Conservation (phyloP, 495 filamentous ascomycete species). For the Penicillium herquei region DNA sequence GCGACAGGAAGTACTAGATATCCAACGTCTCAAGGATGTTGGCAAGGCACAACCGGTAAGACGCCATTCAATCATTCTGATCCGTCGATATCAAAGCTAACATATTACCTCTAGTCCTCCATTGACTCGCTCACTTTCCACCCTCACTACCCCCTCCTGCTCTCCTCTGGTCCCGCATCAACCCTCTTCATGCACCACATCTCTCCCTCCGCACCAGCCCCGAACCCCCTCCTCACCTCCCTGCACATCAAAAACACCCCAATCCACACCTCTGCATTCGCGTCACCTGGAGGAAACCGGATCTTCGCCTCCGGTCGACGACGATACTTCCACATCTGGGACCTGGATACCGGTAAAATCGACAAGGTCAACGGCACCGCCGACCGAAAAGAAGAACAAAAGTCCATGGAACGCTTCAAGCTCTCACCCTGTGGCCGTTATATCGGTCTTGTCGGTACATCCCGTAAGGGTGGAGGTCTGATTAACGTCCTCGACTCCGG, state of each 20-base stretch:
- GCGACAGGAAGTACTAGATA: conserved; percentile 82
- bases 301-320: conserved; percentile 85
- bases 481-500: conserved; percentile 79
- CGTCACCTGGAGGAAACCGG: conserved; percentile 42
- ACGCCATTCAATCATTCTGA: conserved; percentile 2
- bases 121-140: conserved; percentile 87
- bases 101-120: conserved; percentile 56
- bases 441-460: conserved; percentile 74
- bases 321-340: conserved; percentile 93
- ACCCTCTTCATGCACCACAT: conserved; percentile 88
- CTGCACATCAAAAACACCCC: conserved; percentile 81
- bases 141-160: conserved; percentile 78
- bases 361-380: conserved; percentile 75
- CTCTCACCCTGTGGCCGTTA: conserved; percentile 81
- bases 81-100: conserved; percentile 9
- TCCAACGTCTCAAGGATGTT: conserved; percentile 69
- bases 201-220: conserved; percentile 66
- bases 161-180: conserved; percentile 82
- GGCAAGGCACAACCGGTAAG: conserved; percentile 57
- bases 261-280: conserved; percentile 76
- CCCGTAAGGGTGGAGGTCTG: conserved; percentile 78
- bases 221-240: conserved; percentile 85
- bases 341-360: conserved; percentile 73
- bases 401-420: conserved; percentile 85
- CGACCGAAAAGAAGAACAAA: conserved; percentile 75